These are phyloP conservation scores for Teratosphaeria pseudoeucalypti DNA, from an alignment of 2,329 filamentous ascomycete genomes.

Conservation along the genomic window DNA sequence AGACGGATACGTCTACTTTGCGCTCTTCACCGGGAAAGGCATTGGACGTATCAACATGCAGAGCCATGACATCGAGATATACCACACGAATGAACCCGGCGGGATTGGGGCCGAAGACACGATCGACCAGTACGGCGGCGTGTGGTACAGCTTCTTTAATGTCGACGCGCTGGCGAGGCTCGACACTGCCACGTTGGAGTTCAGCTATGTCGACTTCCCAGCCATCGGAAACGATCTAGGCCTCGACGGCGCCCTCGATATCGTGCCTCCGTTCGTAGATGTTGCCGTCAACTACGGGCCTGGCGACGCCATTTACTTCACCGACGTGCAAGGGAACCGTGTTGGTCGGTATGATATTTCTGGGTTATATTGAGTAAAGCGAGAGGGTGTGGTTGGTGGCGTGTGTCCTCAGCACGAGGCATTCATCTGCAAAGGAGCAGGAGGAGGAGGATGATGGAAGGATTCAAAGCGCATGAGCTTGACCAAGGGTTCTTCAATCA, in stretches of 20 bases:
- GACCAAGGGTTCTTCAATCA: no score
- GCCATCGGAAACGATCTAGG: neutral
- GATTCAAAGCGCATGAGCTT: no score
- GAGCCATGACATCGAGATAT: conserved; percentile 11
- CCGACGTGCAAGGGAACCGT: neutral
- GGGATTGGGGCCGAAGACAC: conserved; percentile 10
- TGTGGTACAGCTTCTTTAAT: conserved; percentile 11
- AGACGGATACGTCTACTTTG: conserved; percentile 14
- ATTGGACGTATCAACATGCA: conserved; percentile 13
- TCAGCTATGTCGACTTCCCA: neutral
- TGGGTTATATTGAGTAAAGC: neutral
- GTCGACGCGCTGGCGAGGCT: neutral
- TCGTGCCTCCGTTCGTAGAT: neutral
- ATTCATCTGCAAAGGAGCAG: neutral
- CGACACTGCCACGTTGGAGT: neutral
- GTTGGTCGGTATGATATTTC: neutral
- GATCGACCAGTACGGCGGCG: conserved; percentile 10
- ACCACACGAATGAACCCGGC: conserved; percentile 7
- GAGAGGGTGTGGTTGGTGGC: neutral
- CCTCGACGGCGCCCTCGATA: neutral
- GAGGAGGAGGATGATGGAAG: no score
- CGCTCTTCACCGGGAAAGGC: conserved; percentile 12
- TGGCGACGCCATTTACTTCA: neutral
- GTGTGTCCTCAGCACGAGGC: neutral
- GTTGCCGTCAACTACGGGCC: neutral